phyloP scores from a whole-genome alignment of 2,329 filamentous ascomycete genomes.

The Ceratocystis smalleyi region DNA sequence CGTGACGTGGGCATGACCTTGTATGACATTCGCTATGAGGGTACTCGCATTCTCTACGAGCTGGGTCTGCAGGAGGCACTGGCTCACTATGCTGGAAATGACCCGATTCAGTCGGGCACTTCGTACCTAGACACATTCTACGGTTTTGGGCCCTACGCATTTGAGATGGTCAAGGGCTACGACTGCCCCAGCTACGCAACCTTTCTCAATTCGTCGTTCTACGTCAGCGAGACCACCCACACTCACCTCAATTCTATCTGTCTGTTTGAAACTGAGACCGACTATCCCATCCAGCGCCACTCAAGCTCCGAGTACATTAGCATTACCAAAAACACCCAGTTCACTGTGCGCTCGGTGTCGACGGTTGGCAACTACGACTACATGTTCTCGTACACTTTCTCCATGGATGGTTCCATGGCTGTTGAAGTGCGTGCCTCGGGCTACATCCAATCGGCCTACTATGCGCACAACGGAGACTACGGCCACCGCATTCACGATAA shows the following conservation, averaged over 20 bases:
- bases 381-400: conserved; percentile 26
- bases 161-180: conserved; percentile 28
- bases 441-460: conserved; percentile 25
- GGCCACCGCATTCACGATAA: conserved; percentile 25
- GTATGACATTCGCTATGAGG: conserved; percentile 36
- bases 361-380: conserved; percentile 32
- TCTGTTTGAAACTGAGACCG: conserved; percentile 27
- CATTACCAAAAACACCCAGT: conserved; percentile 23
- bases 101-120: conserved; percentile 30
- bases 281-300: conserved; percentile 26
- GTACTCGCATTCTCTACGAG: conserved; percentile 36
- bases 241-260: conserved; percentile 25
- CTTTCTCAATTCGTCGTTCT: conserved; percentile 24
- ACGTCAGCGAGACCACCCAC: conserved; percentile 22
- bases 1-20: conserved; percentile 31
- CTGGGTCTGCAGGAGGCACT: conserved; percentile 37
- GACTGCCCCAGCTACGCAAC: conserved; percentile 29
- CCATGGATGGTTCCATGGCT: conserved; percentile 26
- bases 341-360: conserved; percentile 19
- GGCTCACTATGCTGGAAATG: conserved; percentile 35
- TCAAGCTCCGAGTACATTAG: conserved; percentile 19
- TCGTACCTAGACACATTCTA: conserved; percentile 30
- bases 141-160: conserved; percentile 25
- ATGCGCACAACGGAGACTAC: conserved; percentile 24
- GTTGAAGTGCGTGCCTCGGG: conserved; percentile 28